Percentiles rank a stretch among this genome's conserved stretches.
Evolutionary conservation across 257 asterid genomes (phyloP).

Genomic region (Nicotiana knightiana): DNA sequence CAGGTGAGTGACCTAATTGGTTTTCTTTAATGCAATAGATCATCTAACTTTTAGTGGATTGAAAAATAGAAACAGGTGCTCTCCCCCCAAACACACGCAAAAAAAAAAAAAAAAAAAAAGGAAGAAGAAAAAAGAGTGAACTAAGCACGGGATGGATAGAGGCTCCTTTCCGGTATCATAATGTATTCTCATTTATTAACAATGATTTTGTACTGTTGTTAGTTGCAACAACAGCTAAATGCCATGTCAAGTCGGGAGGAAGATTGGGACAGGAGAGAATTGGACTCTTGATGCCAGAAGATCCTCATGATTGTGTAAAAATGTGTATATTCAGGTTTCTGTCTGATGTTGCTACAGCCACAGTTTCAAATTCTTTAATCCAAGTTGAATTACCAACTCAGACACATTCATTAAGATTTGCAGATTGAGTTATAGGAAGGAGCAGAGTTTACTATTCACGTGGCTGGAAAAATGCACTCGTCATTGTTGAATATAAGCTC

Average conservation of each 20-base stretch:
- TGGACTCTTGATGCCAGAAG: slow-evolving; percentile 44
- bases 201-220: slow-evolving; percentile 23
- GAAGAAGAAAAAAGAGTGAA: neutral
- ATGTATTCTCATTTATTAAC: neutral
- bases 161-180: neutral
- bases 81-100: too few relatives aligned
- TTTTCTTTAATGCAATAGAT: neutral
- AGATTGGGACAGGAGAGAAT: slow-evolving; percentile 53
- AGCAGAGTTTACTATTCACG: neutral
- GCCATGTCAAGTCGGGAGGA: slow-evolving; percentile 48
- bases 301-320: slow-evolving; percentile 23
- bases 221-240: slow-evolving; percentile 77
- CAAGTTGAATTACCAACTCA: neutral
- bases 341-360: neutral
- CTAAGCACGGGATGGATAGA: neutral
- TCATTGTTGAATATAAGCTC: neutral
- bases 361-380: neutral
- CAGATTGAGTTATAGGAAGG: neutral
- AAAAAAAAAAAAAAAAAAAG: neutral
- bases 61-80: neutral
- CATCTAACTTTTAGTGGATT: neutral
- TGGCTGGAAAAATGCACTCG: neutral
- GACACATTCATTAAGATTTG: neutral
- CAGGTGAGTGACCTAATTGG: slow-evolving; percentile 38
- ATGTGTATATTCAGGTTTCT: slow-evolving; percentile 45